Conservation (phyloP, 2,329 filamentous ascomycete species). For the Sarocladium strictum region DNA sequence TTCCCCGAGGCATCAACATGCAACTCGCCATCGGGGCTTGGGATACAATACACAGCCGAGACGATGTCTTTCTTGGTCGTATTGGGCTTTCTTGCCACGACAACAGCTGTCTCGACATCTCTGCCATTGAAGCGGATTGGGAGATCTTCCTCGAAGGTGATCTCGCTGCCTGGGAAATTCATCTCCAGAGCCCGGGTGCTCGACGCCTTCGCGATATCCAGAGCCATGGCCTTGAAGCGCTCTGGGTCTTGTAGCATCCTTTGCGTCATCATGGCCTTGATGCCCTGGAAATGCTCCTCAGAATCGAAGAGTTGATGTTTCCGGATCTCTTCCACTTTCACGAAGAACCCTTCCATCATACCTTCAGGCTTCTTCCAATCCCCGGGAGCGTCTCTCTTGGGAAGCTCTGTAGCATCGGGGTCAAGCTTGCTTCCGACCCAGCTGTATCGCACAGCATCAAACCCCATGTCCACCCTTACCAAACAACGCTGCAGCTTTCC, state of each 20-base stretch:
- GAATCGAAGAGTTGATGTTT: slow-evolving; percentile 1
- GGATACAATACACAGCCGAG: background rate
- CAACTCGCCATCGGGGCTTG: background rate
- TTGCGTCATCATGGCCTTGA: background rate
- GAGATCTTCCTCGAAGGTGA: slow-evolving; percentile 5
- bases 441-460: background rate
- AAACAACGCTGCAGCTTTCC: background rate
- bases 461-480: background rate
- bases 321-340: background rate
- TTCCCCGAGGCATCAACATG: background rate
- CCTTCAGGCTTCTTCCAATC: background rate
- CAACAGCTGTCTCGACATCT: background rate
- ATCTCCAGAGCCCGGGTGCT: background rate
- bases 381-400: background rate
- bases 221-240: background rate
- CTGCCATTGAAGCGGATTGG: background rate
- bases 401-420: too few species aligned
- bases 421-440: background rate
- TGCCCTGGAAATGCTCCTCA: background rate
- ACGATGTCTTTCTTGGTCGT: slow-evolving; percentile 5
- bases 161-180: slow-evolving; percentile 2
- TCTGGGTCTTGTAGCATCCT: background rate
- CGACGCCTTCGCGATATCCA: background rate
- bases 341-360: background rate
- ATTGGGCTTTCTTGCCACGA: slow-evolving; percentile 1